Base-by-base conservation (phyloP, 805 yeast species). In the Yarrowia sp. region DNA sequence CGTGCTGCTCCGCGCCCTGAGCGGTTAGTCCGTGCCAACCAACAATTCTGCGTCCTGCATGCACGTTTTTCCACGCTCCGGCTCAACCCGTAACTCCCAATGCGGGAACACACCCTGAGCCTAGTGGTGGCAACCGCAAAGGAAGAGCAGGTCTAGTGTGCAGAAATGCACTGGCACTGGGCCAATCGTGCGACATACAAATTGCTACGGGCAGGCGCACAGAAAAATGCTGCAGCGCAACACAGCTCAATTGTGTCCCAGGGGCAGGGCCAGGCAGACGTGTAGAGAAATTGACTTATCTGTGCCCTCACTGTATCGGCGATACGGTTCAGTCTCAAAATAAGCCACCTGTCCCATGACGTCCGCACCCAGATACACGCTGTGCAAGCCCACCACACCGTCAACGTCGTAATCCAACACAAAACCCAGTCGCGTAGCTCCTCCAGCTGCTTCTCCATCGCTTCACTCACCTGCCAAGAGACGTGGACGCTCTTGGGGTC, bases 401-500 rank as follows among this genome's bases (percentile, higher is more conserved):
- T n/a, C 8, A 6, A 16, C 13, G 22, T 16, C 39, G 39, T 16
- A 12, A 10, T 7, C 6, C 39, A 16, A 6, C 39, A 35, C 21
- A 35, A 18, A 12, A 16, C 19, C 25, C 24, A 25, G 21, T 25
- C 47, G n/a, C n/a, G 35, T 29, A 44, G 12, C 25, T 32, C 24
- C 53, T 27, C 2, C 18, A 29, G 32, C 47, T 13, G 21, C n/a
- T 18, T 7, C 12, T 22, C 33, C 22, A 16, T 13, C 36, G 8
- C 27, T 4, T 25, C 25, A 51, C 58, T 51, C 58, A 51, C 58
- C 58, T 90, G 87, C 99, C 99, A 94, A 22, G 97, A 92, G 39
- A 85, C 86, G 75, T 94, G 99, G 42, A 94, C 99, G 61, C 93
- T 84, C 44, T 79, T 66, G 29, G 98, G 99, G 74, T 94, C 99